Conservation (phyloP, 352 stramenopile genomes). For the Phytophthora pinifolia region DNA sequence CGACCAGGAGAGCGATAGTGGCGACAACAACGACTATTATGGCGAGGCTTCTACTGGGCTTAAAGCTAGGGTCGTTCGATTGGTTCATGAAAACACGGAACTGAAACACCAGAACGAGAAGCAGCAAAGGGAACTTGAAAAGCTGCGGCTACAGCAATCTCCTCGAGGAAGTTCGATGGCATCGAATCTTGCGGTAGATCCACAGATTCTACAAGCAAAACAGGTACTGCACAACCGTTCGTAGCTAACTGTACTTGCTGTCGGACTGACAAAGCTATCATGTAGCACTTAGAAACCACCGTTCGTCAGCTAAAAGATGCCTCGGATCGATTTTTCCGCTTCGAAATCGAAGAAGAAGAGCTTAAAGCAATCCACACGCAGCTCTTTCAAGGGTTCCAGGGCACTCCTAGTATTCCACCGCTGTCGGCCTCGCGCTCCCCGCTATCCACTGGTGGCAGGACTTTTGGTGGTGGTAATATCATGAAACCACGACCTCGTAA, state of each 20-base stretch:
- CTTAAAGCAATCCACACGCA: slow-evolving; percentile 70
- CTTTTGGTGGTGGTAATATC: slow-evolving; percentile 2
- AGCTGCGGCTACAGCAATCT: slow-evolving; percentile 32
- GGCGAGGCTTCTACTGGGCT: slow-evolving; percentile 17
- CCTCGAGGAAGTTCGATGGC: neutral
- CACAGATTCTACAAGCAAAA: slow-evolving; percentile 32
- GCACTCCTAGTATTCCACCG: slow-evolving; percentile 12
- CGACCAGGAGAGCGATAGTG: slow-evolving; percentile 5
- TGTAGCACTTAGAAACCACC: slow-evolving; percentile 64
- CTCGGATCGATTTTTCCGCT: slow-evolving; percentile 90
- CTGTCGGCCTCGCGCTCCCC: slow-evolving; percentile 16
- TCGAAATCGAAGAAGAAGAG: slow-evolving; percentile 94
- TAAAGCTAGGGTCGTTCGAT: slow-evolving; percentile 37
- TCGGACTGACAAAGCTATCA: neutral
- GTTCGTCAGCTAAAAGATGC: slow-evolving; percentile 74
- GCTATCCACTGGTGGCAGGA: slow-evolving; percentile 5
- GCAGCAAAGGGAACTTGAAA: slow-evolving; percentile 60
- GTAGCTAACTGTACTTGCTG: neutral
- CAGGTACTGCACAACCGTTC: slow-evolving; percentile 15
- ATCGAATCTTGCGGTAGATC: slow-evolving; percentile 13
- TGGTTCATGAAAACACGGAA: slow-evolving; percentile 71
- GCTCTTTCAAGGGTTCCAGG: slow-evolving; percentile 44
- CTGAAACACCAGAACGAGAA: slow-evolving; percentile 60
- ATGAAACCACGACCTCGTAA: slow-evolving; percentile 34
- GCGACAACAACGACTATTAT: slow-evolving; percentile 28